Evolutionary conservation across 2,329 filamentous ascomycete genomes (phyloP).

Genomic region (Sporothrix protearum): DNA sequence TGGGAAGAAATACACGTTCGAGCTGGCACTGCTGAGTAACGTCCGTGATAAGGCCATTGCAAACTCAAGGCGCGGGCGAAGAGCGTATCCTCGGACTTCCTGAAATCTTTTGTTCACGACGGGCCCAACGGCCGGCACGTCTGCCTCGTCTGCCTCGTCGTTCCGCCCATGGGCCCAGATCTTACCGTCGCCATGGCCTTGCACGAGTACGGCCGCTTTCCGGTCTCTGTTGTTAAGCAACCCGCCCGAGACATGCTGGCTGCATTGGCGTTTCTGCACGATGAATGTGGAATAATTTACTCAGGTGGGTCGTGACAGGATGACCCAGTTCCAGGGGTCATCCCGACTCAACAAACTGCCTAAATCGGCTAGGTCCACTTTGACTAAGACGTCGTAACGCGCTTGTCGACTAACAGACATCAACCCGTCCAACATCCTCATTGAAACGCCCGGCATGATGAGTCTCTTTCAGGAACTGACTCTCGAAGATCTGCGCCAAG

Average conservation of each 20-base stretch:
- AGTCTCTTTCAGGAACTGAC: conserved; percentile 8
- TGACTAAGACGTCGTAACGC: neutral
- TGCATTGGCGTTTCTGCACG: conserved; percentile 19
- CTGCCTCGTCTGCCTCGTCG: conserved; percentile 10
- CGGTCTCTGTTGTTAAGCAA: neutral
- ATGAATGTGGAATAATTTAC: conserved; percentile 16
- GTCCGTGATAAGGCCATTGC: neutral
- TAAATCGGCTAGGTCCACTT: neutral
- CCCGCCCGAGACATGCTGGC: neutral
- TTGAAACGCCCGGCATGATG: conserved; percentile 12
- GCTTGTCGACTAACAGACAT: conserved; percentile 11
- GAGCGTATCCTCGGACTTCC: neutral
- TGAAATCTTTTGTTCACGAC: conserved; percentile 13
- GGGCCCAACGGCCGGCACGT: conserved; percentile 20
- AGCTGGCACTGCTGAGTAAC: neutral
- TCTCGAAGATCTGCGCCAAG: neutral
- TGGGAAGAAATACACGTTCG: neutral
- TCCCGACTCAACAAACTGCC: neutral
- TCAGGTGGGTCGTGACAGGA: too few species aligned
- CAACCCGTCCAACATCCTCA: conserved; percentile 18
- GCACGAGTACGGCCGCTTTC: neutral
- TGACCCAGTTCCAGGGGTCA: neutral
- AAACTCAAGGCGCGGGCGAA: neutral
- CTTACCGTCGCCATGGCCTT: neutral
- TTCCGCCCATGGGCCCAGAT: conserved; percentile 10